These are phyloP conservation scores for Kickxella alabastrina DNA, from an alignment of 192 early-diverging fungal genomes.

Conservation along the genomic window DNA sequence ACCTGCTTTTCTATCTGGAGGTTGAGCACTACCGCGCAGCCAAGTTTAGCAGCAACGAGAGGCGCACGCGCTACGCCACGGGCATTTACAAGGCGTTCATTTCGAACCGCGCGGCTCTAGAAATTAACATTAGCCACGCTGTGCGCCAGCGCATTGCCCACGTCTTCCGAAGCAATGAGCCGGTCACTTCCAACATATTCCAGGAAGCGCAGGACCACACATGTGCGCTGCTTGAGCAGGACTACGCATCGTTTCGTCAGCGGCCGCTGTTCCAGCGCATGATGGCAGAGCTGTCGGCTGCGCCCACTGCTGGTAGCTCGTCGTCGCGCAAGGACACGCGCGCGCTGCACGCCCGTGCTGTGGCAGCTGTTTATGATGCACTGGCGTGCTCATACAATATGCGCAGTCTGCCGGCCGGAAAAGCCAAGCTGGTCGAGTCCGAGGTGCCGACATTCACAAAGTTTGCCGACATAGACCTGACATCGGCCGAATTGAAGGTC, in stretches of 20 bases:
- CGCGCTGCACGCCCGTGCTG: slow-evolving; percentile 23
- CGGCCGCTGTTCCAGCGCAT: slow-evolving; percentile 35
- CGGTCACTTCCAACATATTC: slow-evolving; percentile 20
- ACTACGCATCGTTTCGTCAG: slow-evolving; percentile 43
- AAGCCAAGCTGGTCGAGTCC: slow-evolving; percentile 26
- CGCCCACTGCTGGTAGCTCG: slow-evolving; percentile 1
- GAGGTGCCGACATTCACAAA: slow-evolving; percentile 40
- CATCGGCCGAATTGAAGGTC: slow-evolving; percentile 20
- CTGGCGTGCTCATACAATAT: slow-evolving; percentile 29
- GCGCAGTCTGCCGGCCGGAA: slow-evolving; percentile 16
- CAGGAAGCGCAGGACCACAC: slow-evolving; percentile 39
- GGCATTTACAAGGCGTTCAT: slow-evolving; percentile 49
- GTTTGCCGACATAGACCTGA: slow-evolving; percentile 49
- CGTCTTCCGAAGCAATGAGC: slow-evolving; percentile 17
- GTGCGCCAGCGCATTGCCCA: slow-evolving; percentile 28
- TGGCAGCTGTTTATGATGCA: slow-evolving; percentile 29
- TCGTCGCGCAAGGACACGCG: slow-evolving; percentile 17
- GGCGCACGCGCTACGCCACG: slow-evolving; percentile 45
- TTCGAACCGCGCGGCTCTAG: slow-evolving; percentile 38
- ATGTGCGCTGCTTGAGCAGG: slow-evolving; percentile 36
- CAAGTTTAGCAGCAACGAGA: slow-evolving; percentile 12
- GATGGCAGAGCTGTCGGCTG: slow-evolving; percentile 36
- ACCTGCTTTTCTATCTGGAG: slow-evolving; percentile 40
- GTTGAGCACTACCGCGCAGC: slow-evolving; percentile 45
- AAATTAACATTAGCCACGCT: slow-evolving; percentile 47